phyloP scores from a whole-genome alignment of 2,329 filamentous ascomycete genomes.

The Aspergillus chevalieri region DNA sequence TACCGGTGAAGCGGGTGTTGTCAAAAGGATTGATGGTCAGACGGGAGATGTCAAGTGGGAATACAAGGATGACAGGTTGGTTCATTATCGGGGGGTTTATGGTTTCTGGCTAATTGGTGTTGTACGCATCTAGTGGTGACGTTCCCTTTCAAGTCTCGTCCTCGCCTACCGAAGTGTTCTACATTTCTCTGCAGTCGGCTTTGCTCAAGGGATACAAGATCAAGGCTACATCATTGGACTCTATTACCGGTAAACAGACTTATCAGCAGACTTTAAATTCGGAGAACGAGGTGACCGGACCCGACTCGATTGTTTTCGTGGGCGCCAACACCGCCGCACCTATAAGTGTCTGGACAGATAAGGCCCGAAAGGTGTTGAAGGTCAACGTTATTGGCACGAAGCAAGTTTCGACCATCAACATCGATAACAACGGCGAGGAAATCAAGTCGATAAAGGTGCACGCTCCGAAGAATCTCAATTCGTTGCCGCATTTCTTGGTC shows the following conservation, averaged over 20 bases:
- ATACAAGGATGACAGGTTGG: slow-evolving; percentile 56
- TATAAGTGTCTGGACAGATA: slow-evolving; percentile 42
- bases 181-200: slow-evolving; percentile 66
- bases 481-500: slow-evolving; percentile 75
- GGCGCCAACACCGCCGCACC: slow-evolving; percentile 37
- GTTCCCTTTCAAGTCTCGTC: slow-evolving; percentile 68
- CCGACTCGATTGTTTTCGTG: slow-evolving; percentile 36
- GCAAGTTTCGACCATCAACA: slow-evolving; percentile 31
- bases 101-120: slow-evolving; percentile 7
- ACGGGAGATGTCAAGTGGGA: slow-evolving; percentile 76
- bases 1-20: slow-evolving; percentile 48
- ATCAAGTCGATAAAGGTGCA: slow-evolving; percentile 60
- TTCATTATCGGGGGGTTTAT: neutral
- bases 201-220: slow-evolving; percentile 65
- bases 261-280: slow-evolving; percentile 67
- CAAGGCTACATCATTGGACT: slow-evolving; percentile 68
- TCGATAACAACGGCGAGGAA: slow-evolving; percentile 38
- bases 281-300: slow-evolving; percentile 60
- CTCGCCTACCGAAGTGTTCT: slow-evolving; percentile 64
- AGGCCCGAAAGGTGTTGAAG: slow-evolving; percentile 38
- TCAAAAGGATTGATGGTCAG: slow-evolving; percentile 66
- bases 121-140: slow-evolving; percentile 50
- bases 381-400: slow-evolving; percentile 41
- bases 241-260: slow-evolving; percentile 62
- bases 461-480: slow-evolving; percentile 65